Base-by-base conservation (phyloP, 1,284 basidiomycete genomes). In the Pyrrhoderma noxium region DNA sequence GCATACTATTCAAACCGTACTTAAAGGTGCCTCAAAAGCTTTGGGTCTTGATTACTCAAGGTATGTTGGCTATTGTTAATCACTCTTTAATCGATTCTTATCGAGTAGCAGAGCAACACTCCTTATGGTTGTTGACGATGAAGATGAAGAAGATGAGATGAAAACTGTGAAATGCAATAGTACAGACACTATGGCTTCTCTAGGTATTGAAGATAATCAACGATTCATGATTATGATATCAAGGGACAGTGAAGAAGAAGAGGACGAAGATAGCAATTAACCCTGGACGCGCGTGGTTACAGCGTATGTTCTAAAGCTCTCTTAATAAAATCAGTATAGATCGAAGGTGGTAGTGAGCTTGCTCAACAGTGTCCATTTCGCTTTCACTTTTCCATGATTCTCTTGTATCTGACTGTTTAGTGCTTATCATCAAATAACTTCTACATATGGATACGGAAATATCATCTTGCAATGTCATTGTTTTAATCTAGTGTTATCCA, bases 11-110 rank as follows among this genome's bases (percentile, higher is more conserved):
- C 23, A 38, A n/a, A 50, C 47, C 14, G 52, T 54, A 31, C 48
- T 54, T 25, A 49, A 49, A 23, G 52, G 52, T n/a, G 52, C 48
- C 22, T 45, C 42, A 16, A 54, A 54, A 35, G 44, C 39, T 11
- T 50, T 54, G 22, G 45, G 46, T 41, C 36, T 54, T 19, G 52
- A 54, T 21, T 47, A 50, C 25, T 34, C 42, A 14, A 54, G 41
- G 52, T 54, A 16, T 19, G 47, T 48, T 22, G 18, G 8, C 8
- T n/a, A 8, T 1, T 16, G 23, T 31, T 19, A 19, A 11, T 14
- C 2, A 31, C 16, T 46, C 41, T 36, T 19, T 44, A 13, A 39
- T 8, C 25, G 23, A 21, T 36, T 5, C 16, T 22, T 13, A 31
- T 27, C 23, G 21, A 23, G 21, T 27, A 8, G 19, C 14, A 54